Evolutionary conservation across 441 rosid genomes (phyloP).

Genomic region (Geranium incanum): DNA sequence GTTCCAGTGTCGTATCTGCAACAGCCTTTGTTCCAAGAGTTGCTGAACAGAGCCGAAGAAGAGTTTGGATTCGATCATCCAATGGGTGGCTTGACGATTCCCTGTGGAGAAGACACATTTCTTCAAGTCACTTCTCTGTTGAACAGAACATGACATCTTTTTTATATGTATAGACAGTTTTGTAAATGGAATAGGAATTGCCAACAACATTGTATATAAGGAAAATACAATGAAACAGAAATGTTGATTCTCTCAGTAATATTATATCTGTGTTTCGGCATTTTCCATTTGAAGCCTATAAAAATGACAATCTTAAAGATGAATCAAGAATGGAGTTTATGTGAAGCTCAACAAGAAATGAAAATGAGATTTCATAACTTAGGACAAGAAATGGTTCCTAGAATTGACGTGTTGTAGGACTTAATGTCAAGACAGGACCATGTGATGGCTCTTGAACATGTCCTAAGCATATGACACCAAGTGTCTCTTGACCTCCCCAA

Average conservation of each 20-base stretch:
- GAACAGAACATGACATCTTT: not conserved
- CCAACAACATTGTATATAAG: not conserved
- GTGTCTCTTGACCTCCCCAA: not conserved
- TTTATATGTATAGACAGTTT: no score
- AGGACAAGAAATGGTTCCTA: no score
- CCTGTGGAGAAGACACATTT: conserved; percentile 29
- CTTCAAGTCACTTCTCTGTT: conserved; percentile 18
- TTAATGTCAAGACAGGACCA: no score
- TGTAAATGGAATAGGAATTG: not conserved
- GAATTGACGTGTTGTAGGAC: no score
- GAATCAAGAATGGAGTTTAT: no score
- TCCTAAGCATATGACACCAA: not conserved
- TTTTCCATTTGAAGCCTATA: no score
- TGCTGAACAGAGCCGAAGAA: conserved; percentile 30
- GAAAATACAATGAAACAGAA: not conserved
- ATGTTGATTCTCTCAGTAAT: no score
- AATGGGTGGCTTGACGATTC: conserved; percentile 36
- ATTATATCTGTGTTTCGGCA: no score
- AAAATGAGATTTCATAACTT: no score
- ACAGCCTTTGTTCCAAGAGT: conserved; percentile 32
- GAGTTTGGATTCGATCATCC: conserved; percentile 38
- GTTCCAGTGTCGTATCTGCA: conserved; percentile 28
- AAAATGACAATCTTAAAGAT: no score
- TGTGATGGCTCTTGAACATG: no score
- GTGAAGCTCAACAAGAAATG: no score